Evolutionary conservation across 495 filamentous ascomycete genomes (phyloP).

Genomic region (Aspergillus conjunctus): DNA sequence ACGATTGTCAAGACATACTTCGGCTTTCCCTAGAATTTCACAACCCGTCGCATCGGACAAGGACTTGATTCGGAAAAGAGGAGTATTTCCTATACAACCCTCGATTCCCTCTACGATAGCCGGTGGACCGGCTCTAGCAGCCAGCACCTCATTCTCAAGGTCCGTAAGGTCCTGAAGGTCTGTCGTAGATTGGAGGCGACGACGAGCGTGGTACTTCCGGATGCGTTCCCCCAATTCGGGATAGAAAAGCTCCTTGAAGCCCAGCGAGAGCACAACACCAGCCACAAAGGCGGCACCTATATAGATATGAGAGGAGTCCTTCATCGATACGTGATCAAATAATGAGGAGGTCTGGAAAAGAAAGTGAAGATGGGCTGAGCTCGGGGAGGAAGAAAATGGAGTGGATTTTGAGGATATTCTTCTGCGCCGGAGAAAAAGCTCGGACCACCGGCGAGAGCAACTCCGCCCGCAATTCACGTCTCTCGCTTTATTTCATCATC

Average conservation of each 20-base stretch:
- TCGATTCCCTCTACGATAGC: slow-evolving; percentile 73
- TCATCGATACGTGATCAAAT: slow-evolving; percentile 18
- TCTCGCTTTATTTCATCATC: slow-evolving; percentile 9
- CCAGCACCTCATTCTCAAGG: slow-evolving; percentile 18
- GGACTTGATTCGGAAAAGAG: slow-evolving; percentile 82
- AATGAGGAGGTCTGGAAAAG: neutral
- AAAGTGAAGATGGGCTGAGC: neutral
- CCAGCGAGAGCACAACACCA: slow-evolving; percentile 70
- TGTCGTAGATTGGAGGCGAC: slow-evolving; percentile 9
- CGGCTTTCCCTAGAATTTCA: slow-evolving; percentile 90
- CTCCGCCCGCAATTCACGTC: slow-evolving; percentile 22
- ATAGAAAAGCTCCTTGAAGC: slow-evolving; percentile 70
- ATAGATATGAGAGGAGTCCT: slow-evolving; percentile 41
- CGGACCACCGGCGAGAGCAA: slow-evolving; percentile 27
- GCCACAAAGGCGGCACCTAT: slow-evolving; percentile 71
- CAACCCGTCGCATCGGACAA: slow-evolving; percentile 92
- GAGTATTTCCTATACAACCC: slow-evolving; percentile 92
- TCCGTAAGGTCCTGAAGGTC: slow-evolving; percentile 7
- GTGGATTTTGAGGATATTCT: neutral
- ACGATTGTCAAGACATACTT: slow-evolving; percentile 48
- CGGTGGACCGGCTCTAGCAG: slow-evolving; percentile 42
- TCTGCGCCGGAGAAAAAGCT: slow-evolving; percentile 30
- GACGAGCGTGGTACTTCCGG: slow-evolving; percentile 41
- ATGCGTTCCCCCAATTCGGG: slow-evolving; percentile 65
- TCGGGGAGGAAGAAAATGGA: neutral